Percentiles rank a stretch among this genome's conserved stretches.
Evolutionary conservation across 129 eudicot genomes (phyloP).

Genomic region (Tagetes erecta): DNA sequence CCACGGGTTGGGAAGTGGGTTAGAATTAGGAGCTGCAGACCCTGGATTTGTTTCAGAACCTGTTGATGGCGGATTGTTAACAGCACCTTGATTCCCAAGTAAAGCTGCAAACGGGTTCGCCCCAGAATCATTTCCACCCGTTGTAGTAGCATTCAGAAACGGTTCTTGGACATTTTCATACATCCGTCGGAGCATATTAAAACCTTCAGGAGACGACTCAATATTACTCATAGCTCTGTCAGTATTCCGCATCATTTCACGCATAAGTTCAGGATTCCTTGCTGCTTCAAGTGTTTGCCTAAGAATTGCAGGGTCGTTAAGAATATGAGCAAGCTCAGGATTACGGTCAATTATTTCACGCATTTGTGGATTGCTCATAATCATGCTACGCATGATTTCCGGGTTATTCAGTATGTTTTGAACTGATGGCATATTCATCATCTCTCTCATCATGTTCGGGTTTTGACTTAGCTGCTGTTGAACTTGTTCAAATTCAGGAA

Average conservation of each 20-base stretch:
- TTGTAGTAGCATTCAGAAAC: conserved; percentile 84
- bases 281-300: conserved; percentile 93
- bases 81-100: conserved; percentile 65
- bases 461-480: conserved; percentile 89
- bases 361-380: conserved; percentile 96
- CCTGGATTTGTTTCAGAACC: conserved; percentile 56
- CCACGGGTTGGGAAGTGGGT: conserved; percentile 99
- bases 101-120: conserved; percentile 92
- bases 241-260: conserved; percentile 97
- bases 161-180: conserved; percentile 99
- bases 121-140: conserved; percentile 62
- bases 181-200: conserved; percentile 96
- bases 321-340: conserved; percentile 82
- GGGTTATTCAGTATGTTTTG: conserved; percentile 73
- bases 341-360: conserved; percentile 76
- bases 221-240: conserved; percentile 98
- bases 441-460: conserved; percentile 95
- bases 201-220: conserved; percentile 96
- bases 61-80: conserved; percentile 44
- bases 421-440: conserved; percentile 81
- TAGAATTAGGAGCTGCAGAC: conserved; percentile 67
- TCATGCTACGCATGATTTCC: conserved; percentile 74
- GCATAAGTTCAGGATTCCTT: conserved; percentile 95
- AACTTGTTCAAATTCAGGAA: conserved; percentile 83
- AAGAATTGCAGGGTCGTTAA: conserved; percentile 66